phyloP scores from a whole-genome alignment of 2,329 filamentous ascomycete species.

The Trichophyton rubrum region DNA sequence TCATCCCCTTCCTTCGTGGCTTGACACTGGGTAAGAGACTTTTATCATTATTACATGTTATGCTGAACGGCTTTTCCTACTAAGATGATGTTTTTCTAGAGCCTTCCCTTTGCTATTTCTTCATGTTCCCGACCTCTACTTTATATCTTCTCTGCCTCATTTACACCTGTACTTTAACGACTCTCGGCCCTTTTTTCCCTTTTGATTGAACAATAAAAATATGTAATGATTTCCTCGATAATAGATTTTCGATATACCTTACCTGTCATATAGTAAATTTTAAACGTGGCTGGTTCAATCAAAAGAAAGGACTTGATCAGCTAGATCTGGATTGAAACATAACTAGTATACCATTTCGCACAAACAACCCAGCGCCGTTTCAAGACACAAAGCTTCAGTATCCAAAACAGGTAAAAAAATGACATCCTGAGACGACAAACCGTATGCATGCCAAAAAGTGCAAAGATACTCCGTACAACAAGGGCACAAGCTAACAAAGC shows the following conservation, averaged over 20 bases:
- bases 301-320: not conserved
- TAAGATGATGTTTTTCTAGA: not conserved
- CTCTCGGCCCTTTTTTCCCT: not conserved
- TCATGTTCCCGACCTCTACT: not conserved
- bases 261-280: not conserved
- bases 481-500: not conserved
- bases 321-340: not conserved
- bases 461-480: not conserved
- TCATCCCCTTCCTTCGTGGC: not conserved
- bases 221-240: not conserved
- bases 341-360: not conserved
- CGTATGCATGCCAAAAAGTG: not conserved
- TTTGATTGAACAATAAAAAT: not conserved
- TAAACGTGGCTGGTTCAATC: not conserved
- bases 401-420: not conserved
- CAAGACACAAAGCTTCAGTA: not conserved
- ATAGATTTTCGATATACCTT: not conserved
- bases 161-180: constrained; percentile 1
- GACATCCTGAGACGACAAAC: not conserved
- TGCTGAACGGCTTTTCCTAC: not conserved
- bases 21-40: not conserved
- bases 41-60: too few relatives aligned
- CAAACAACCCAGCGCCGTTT: not conserved
- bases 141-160: not conserved
- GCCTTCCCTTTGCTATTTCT: not conserved